These are phyloP conservation scores for Torulaspora indica DNA, from an alignment of 805 yeast species.

Conservation along the genomic window DNA sequence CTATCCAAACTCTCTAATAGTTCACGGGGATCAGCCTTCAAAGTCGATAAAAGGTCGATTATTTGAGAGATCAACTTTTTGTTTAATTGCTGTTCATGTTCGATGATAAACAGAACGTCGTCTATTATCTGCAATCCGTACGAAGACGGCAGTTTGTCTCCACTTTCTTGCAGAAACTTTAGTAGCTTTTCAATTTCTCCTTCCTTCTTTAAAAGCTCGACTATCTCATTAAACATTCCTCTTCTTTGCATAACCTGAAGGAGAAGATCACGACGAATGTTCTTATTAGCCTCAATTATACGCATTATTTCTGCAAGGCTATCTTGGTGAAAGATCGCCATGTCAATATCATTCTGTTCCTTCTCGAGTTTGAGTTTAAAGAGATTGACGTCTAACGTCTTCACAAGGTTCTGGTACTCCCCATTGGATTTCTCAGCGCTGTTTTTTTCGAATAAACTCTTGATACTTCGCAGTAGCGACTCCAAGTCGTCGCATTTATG, in stretches of 20 bases:
- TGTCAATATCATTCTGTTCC: slow-evolving; percentile 8
- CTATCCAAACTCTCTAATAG: slow-evolving; percentile 16
- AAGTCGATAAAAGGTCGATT: slow-evolving; percentile 12
- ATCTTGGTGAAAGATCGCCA: slow-evolving; percentile 17
- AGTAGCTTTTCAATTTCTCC: slow-evolving; percentile 8
- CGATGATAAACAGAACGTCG: slow-evolving; percentile 19
- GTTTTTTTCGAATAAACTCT: slow-evolving; percentile 3
- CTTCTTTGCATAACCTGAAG: slow-evolving; percentile 17
- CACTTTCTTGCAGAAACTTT: slow-evolving; percentile 10
- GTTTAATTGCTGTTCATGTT: slow-evolving; percentile 2
- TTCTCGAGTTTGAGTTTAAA: slow-evolving; percentile 10
- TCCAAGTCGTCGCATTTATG: slow-evolving; percentile 22
- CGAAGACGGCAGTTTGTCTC: slow-evolving; percentile 11
- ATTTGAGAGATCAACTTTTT: slow-evolving; percentile 5
- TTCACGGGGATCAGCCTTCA: slow-evolving; percentile 13
- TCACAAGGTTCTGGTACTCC: slow-evolving; percentile 22
- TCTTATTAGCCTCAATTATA: slow-evolving; percentile 8
- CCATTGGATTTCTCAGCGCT: slow-evolving; percentile 1
- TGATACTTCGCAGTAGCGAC: slow-evolving; percentile 10
- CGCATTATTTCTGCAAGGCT: slow-evolving; percentile 20
- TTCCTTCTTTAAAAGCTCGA: slow-evolving; percentile 13
- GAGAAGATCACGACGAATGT: slow-evolving; percentile 9
- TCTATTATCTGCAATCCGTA: slow-evolving; percentile 14
- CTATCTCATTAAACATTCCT: slow-evolving; percentile 14
- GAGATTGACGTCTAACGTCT: slow-evolving; percentile 26